These are phyloP conservation scores for Saccharum hybrid DNA, from an alignment of 202 grass and related monocot species.

Conservation along the genomic window DNA sequence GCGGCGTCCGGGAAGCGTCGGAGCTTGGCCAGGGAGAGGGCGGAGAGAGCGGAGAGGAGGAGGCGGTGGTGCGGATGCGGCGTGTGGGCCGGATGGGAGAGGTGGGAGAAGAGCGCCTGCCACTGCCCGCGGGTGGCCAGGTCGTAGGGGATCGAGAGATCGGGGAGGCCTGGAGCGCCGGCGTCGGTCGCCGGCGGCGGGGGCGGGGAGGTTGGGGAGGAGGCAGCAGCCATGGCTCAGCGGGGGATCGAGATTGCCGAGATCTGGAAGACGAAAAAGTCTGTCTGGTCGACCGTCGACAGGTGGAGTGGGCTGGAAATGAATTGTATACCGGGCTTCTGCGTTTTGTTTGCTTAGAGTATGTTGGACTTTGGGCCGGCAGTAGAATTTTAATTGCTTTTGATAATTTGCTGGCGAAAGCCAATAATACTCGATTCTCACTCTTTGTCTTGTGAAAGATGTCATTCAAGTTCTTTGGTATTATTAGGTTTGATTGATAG, in stretches of 20 bases:
- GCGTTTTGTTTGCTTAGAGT: background rate
- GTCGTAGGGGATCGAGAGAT: constrained; percentile 57
- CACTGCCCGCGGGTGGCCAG: constrained; percentile 76
- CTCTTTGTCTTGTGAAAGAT: no score
- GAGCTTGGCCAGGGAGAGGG: constrained; percentile 86
- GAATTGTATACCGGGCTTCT: background rate
- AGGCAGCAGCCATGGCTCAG: constrained; percentile 39
- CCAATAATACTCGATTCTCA: no score
- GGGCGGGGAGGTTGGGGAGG: constrained; percentile 36
- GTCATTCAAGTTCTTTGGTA: no score
- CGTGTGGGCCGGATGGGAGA: constrained; percentile 52
- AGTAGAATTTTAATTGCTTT: no score
- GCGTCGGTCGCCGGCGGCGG: background rate
- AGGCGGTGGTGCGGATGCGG: constrained; percentile 71
- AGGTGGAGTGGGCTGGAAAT: constrained; percentile 18
- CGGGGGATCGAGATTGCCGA: constrained; percentile 36
- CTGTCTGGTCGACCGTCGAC: background rate
- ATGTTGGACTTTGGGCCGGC: no score
- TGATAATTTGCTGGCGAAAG: no score
- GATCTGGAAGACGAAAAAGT: constrained; percentile 38
- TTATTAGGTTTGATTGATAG: no score
- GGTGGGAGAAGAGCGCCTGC: constrained; percentile 64
- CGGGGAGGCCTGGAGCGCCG: constrained; percentile 39
- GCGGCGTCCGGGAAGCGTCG: constrained; percentile 80
- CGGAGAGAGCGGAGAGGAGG: constrained; percentile 71